phyloP scores from a whole-genome alignment of 768 basidiomycete species.

The Termitomyces sp. region DNA sequence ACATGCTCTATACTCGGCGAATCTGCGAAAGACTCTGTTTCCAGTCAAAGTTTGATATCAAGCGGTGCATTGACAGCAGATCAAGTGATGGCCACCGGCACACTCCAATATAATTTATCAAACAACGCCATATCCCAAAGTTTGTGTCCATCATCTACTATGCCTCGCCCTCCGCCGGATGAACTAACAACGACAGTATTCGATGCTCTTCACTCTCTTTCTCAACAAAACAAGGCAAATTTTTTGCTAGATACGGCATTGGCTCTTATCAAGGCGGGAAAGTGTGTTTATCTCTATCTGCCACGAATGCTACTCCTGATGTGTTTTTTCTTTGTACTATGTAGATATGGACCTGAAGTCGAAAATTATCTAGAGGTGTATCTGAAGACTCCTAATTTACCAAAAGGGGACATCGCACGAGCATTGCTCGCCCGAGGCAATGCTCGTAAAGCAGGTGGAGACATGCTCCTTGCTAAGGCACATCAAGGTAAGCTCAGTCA shows the following conservation, averaged over 20 bases:
- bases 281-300: constrained; percentile 26
- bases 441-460: constrained; percentile 50
- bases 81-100: not conserved
- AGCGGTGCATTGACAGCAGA: not conserved
- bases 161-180: constrained; percentile 29
- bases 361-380: constrained; percentile 66
- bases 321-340: constrained; percentile 18
- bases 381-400: constrained; percentile 51
- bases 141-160: not conserved
- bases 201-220: constrained; percentile 41
- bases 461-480: constrained; percentile 49
- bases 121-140: not conserved
- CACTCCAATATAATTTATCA: not conserved
- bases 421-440: constrained; percentile 56
- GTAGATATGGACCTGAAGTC: constrained; percentile 57
- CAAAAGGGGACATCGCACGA: constrained; percentile 41
- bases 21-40: too few relatives aligned
- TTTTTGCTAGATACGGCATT: constrained; percentile 46
- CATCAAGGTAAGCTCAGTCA: constrained; percentile 42
- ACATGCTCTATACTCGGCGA: too few relatives aligned
- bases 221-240: constrained; percentile 37
- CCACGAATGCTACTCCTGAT: not conserved
- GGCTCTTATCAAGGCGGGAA: constrained; percentile 41
- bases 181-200: constrained; percentile 47
- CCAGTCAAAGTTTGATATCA: too few relatives aligned